phyloP scores from a whole-genome alignment of 768 basidiomycete genomes.

The Hirschioporus abietinus region DNA sequence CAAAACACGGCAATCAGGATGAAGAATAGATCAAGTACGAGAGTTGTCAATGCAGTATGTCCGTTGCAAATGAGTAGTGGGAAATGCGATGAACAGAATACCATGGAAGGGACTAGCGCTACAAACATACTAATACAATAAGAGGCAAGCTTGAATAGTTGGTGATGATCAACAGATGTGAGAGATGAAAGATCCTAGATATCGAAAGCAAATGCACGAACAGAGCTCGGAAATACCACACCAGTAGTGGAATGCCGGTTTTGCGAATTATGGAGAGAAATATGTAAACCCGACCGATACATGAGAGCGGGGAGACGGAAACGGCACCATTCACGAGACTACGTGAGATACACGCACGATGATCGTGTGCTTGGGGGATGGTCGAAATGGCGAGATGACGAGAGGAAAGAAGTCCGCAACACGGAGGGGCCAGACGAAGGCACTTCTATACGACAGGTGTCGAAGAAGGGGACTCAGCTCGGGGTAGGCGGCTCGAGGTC shows the following conservation, averaged over 20 bases:
- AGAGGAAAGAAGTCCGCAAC: not conserved
- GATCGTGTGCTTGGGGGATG: not conserved
- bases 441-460: not conserved
- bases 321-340: not conserved
- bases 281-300: not conserved
- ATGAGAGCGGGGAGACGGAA: not conserved
- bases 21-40: not conserved
- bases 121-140: not conserved
- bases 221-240: not conserved
- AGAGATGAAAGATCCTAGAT: not conserved
- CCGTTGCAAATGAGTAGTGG: not conserved
- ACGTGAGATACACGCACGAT: not conserved
- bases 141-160: not conserved
- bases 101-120: slow-evolving; percentile 1
- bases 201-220: not conserved
- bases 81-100: not conserved
- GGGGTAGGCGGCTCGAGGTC: not conserved
- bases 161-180: not conserved
- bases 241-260: too few species aligned
- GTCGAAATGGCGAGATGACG: not conserved
- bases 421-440: not conserved
- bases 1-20: not conserved
- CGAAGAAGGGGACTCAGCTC: not conserved
- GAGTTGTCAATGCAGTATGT: not conserved
- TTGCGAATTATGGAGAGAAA: not conserved